phyloP scores from a whole-genome alignment of 306 rosid species.

The Senna tora region DNA sequence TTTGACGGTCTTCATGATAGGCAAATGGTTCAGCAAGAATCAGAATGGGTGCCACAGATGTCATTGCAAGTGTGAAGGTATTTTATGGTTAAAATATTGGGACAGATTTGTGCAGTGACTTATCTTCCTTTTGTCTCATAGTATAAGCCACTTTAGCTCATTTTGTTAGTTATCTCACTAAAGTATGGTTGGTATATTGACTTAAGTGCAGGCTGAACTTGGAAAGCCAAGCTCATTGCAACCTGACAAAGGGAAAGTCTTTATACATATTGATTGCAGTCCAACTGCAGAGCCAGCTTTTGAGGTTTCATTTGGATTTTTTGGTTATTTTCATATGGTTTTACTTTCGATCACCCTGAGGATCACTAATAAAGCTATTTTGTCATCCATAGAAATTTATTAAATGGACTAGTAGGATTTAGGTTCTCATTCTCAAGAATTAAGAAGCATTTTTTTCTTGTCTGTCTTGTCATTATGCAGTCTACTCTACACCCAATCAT shows the following conservation, averaged over 20 bases:
- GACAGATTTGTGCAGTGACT: constrained; percentile 11
- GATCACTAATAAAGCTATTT: constrained; percentile 6
- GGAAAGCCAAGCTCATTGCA: constrained; percentile 74
- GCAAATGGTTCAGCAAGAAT: constrained; percentile 89
- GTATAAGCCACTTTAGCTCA: not conserved
- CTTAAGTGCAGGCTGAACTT: constrained; percentile 82
- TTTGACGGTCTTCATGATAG: constrained; percentile 48
- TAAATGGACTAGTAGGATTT: constrained; percentile 14
- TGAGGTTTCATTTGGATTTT: constrained; percentile 53
- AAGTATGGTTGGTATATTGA: constrained; percentile 32
- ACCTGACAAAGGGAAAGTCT: constrained; percentile 79
- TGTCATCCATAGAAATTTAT: not conserved
- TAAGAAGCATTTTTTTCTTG: not conserved
- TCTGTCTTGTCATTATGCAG: constrained; percentile 25
- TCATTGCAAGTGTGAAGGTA: constrained; percentile 92
- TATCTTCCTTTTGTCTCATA: constrained; percentile 12
- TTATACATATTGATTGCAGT: constrained; percentile 75
- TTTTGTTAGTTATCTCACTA: constrained; percentile 17
- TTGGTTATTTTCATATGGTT: constrained; percentile 26
- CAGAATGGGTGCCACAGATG: constrained; percentile 79
- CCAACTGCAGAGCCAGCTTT: constrained; percentile 76
- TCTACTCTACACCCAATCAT: not conserved
- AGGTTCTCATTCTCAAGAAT: not conserved
- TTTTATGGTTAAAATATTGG: constrained; percentile 21
- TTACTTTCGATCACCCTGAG: constrained; percentile 9